These are phyloP conservation scores for Entonaema liquescens DNA, from an alignment of 495 filamentous ascomycete genomes.

Conservation along the genomic window DNA sequence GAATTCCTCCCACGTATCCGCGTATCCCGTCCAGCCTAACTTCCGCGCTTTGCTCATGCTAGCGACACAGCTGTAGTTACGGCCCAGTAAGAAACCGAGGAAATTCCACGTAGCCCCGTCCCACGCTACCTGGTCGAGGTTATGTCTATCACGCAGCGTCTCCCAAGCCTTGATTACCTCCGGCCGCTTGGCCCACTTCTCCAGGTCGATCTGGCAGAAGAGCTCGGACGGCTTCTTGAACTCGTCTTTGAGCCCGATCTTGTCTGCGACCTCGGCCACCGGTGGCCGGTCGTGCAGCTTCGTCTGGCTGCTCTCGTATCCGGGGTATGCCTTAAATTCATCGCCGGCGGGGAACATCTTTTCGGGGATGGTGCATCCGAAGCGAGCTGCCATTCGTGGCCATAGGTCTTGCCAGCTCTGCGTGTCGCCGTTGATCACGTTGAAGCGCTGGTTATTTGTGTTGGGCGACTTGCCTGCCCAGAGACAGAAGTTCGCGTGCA, in stretches of 20 bases:
- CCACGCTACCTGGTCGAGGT: slow-evolving; percentile 58
- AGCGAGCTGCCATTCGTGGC: slow-evolving; percentile 60
- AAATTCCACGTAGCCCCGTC: slow-evolving; percentile 68
- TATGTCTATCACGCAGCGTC: slow-evolving; percentile 55
- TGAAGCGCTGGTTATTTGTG: slow-evolving; percentile 62
- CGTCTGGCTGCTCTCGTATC: slow-evolving; percentile 34
- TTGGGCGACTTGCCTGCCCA: slow-evolving; percentile 59
- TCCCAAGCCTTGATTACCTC: slow-evolving; percentile 63
- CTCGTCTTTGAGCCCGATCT: slow-evolving; percentile 51
- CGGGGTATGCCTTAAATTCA: slow-evolving; percentile 23
- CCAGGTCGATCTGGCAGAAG: slow-evolving; percentile 58
- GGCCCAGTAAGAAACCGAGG: slow-evolving; percentile 59
- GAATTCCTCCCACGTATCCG: slow-evolving; percentile 63
- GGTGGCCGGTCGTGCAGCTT: slow-evolving; percentile 53
- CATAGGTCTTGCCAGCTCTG: slow-evolving; percentile 65
- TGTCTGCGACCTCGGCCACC: slow-evolving; percentile 49
- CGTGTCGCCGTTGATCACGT: slow-evolving; percentile 63
- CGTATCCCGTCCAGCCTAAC: slow-evolving; percentile 58
- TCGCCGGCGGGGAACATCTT: slow-evolving; percentile 54
- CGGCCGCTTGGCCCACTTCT: slow-evolving; percentile 58
- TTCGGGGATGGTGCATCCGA: slow-evolving; percentile 54
- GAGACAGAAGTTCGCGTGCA: slow-evolving; percentile 62
- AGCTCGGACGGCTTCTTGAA: slow-evolving; percentile 45
- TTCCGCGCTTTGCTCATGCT: slow-evolving; percentile 68
- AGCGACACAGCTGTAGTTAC: slow-evolving; percentile 59